A percentile compares a stretch with the other conserved stretches of the same genome.
Conservation (phyloP, 805 yeast genomes). For the Myxozyma lipomycoides region DNA sequence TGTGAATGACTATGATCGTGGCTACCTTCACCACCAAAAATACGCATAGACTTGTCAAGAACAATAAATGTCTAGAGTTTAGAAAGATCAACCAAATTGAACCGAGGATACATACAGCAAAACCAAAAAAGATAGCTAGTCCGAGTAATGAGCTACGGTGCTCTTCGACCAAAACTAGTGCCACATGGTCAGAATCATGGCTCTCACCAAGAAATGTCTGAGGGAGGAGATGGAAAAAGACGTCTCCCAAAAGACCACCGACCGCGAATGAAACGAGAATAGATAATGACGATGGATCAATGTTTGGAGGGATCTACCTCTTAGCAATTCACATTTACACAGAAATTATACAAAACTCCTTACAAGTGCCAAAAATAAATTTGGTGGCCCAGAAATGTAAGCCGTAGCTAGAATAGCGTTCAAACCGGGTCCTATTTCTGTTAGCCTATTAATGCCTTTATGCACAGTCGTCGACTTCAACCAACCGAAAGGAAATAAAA, state of each 20-base stretch:
- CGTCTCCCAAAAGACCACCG: conserved; percentile 73
- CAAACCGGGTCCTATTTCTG: conserved; percentile 52
- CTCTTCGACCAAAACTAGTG: conserved; percentile 51
- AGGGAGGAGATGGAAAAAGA: conserved; percentile 67
- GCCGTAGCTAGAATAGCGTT: conserved; percentile 63
- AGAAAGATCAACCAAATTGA: not conserved
- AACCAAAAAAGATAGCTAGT: conserved; percentile 56
- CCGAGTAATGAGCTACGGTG: conserved; percentile 50
- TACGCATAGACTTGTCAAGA: conserved; percentile 59
- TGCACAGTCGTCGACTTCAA: not conserved
- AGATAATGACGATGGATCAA: conserved; percentile 49
- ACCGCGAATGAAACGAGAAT: conserved; percentile 66
- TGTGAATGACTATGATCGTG: conserved; percentile 49
- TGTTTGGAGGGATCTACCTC: conserved; percentile 48
- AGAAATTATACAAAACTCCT: not conserved
- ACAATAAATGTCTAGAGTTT: conserved; percentile 43
- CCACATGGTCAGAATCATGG: conserved; percentile 39
- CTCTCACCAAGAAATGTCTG: conserved; percentile 57
- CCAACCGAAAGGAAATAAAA: conserved; percentile 36
- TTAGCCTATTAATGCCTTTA: not conserved
- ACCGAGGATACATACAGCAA: conserved; percentile 36
- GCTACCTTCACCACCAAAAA: conserved; percentile 36
- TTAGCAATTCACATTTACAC: not conserved
- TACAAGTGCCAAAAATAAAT: conserved; percentile 47
- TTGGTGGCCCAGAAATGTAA: conserved; percentile 63